Evolutionary conservation across 257 asterid genomes (phyloP), one percentile per base, ranked within the genome.

Genomic region (Cinchona pubescens): DNA sequence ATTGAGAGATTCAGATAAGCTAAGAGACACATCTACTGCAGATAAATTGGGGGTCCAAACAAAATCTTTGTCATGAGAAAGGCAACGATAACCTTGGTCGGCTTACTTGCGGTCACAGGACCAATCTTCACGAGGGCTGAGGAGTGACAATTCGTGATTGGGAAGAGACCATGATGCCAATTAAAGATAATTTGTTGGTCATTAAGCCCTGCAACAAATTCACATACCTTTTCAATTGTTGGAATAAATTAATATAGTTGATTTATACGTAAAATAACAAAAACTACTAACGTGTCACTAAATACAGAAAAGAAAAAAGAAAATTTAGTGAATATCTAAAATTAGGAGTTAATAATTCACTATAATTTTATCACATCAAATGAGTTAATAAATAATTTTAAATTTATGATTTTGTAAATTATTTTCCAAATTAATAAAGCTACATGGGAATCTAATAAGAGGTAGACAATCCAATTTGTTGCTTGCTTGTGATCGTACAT

Each of bases 11-110:
- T 56, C 5, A 2, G 53, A 55, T 37, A 10, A 46, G 37, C 65
- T 27, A 59, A 27, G 65, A 12, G 21, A 59, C n/a, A n/a, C n/a
- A n/a, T n/a, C n/a, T n/a, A n/a, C n/a, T 59, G 43, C 27, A 46
- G n/a, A 30, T 75, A 35, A 27, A 18, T 25, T 67, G 66, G 23
- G 67, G 79, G 78, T 32, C 66, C 69, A 21, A 68, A 45, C 72
- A 68, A 80, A 80, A 75, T 62, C 79, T 81, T 79, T 77, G 76
- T 74, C 77, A n/a, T 62, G 83, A 73, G 71, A 81, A 79, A 59
- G 82, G 82, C 60, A 46, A 19, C 83, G 82, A 71, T 80, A 78
- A 75, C 56, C 63, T 65, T 73, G 85, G 89, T 88, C 84, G 86
- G 85, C 75, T 75, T 69, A 78, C 38, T 77, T 79, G 71, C 64